A percentile compares a stretch with the other conserved stretches of the same genome.
Evolutionary conservation across 257 asterid genomes (phyloP).

Genomic region (Mentha longifolia): DNA sequence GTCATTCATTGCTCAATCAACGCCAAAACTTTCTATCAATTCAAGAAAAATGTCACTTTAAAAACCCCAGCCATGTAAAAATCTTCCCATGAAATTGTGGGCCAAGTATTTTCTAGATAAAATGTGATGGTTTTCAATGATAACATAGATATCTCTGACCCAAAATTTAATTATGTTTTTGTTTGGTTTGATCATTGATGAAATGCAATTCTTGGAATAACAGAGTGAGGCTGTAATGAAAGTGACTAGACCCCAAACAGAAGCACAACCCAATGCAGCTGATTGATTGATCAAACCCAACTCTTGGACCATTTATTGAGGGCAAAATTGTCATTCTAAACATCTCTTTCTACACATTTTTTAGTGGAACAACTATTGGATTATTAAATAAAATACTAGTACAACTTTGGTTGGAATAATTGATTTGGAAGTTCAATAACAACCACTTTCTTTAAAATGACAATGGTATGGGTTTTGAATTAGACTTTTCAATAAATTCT

Average conservation of each 20-base stretch:
- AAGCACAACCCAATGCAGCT: slow-evolving; percentile 35
- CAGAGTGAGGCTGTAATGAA: slow-evolving; percentile 54
- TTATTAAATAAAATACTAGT: too few species aligned
- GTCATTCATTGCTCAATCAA: slow-evolving; percentile 12
- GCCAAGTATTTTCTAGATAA: slow-evolving; percentile 31
- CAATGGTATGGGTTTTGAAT: background rate
- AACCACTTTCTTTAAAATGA: background rate
- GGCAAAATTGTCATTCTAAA: slow-evolving; percentile 12
- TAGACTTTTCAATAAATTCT: slow-evolving; percentile 8
- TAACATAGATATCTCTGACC: slow-evolving; percentile 41
- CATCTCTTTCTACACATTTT: background rate
- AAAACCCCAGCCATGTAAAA: background rate
- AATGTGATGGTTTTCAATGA: slow-evolving; percentile 33
- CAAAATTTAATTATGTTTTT: slow-evolving; percentile 39
- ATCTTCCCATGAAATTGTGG: slow-evolving; percentile 31
- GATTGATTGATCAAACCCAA: slow-evolving; percentile 29
- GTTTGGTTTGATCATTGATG: slow-evolving; percentile 50
- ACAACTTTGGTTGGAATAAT: background rate
- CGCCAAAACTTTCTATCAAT: slow-evolving; percentile 1
- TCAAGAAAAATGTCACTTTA: background rate
- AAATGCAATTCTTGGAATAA: slow-evolving; percentile 39
- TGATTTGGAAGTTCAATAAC: background rate
- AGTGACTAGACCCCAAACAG: slow-evolving; percentile 52
- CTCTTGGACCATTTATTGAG: slow-evolving; percentile 28
- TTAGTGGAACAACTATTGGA: too few species aligned